Percentiles rank a stretch among this genome's conserved stretches.
These are phyloP conservation scores for Daldinia bambusicola DNA, from an alignment of 495 filamentous ascomycete species.

Conservation along the genomic window DNA sequence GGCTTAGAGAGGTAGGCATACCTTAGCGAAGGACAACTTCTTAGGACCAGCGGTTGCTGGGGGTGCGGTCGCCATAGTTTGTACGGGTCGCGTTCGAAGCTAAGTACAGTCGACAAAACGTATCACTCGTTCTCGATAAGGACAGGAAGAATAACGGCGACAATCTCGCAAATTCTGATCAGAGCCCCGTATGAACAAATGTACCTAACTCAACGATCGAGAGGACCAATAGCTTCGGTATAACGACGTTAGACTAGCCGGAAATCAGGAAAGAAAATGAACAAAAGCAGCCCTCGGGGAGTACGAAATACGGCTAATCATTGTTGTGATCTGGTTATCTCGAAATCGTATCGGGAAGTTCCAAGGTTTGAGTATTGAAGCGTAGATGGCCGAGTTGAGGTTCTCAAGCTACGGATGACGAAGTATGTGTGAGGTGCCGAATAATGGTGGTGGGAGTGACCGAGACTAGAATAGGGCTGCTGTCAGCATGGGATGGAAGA, in stretches of 20 bases:
- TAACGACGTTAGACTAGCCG: slow-evolving; percentile 37
- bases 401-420: slow-evolving; percentile 18
- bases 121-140: slow-evolving; percentile 27
- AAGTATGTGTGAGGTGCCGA: slow-evolving; percentile 27
- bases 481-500: slow-evolving; percentile 36
- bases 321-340: slow-evolving; percentile 52
- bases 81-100: slow-evolving; percentile 19
- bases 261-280: slow-evolving; percentile 61
- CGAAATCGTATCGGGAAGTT: slow-evolving; percentile 31
- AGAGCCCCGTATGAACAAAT: slow-evolving; percentile 35
- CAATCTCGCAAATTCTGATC: slow-evolving; percentile 30
- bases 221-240: slow-evolving; percentile 35
- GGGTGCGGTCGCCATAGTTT: slow-evolving; percentile 55
- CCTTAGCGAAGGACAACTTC: slow-evolving; percentile 68
- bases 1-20: slow-evolving; percentile 48
- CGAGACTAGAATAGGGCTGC: slow-evolving; percentile 43
- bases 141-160: slow-evolving; percentile 30
- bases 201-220: slow-evolving; percentile 37
- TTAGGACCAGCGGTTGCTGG: slow-evolving; percentile 54
- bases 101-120: slow-evolving; percentile 7
- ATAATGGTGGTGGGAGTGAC: slow-evolving; percentile 32
- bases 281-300: slow-evolving; percentile 59
- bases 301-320: slow-evolving; percentile 61
- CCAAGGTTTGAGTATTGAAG: slow-evolving; percentile 26
- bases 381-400: slow-evolving; percentile 22